Base-by-base conservation (phyloP, 345 rosid species). In the Durio zibethinus region DNA sequence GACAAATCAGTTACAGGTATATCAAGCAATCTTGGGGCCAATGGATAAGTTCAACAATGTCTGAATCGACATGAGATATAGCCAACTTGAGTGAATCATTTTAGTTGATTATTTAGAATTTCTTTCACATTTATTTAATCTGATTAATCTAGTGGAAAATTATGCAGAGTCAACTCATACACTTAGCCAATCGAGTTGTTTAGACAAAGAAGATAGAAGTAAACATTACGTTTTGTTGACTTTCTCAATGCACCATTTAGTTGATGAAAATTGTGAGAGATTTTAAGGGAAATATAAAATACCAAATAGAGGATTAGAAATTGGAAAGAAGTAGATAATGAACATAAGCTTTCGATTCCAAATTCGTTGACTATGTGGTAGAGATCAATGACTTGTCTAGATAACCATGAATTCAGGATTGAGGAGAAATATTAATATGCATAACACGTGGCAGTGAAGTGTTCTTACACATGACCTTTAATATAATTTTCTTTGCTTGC, bases 1-100 rank as follows among this genome's bases (percentile, higher is more conserved):
- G 99, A 95, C 81, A 92, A 89, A 81, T 91, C 97, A 8, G 97
- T 95, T 50, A 95, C 98, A 80, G 99, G 99, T 94, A 77, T 72
- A 62, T 48, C 54, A 3, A 35, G 23, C 25, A n/a, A 73, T 57
- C 35, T 62, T 0, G 29, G 57, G 52, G 23, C 42, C 36, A 33
- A 60, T 0, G 16, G 47, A 59, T 63, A 56, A 75, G 61, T 40
- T 69, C 29, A 61, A 69, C 21, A 27, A 63, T 35, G 56, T 50
- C 18, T n/a, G 36, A 23, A 42, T 59, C 73, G 38, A 10, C 4
- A 1, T 21, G 4, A 61, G 72, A 25, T 33, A n/a, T 72, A 18
- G 42, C 42, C 27, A 27, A 52, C 40, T 47, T 70, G 15, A 29
- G 31, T 62, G 6, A 16, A 15, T 14, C 6, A 27, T 61, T 8